Conservation (phyloP, 768 basidiomycete species). For the Favolaschia claudopus region DNA sequence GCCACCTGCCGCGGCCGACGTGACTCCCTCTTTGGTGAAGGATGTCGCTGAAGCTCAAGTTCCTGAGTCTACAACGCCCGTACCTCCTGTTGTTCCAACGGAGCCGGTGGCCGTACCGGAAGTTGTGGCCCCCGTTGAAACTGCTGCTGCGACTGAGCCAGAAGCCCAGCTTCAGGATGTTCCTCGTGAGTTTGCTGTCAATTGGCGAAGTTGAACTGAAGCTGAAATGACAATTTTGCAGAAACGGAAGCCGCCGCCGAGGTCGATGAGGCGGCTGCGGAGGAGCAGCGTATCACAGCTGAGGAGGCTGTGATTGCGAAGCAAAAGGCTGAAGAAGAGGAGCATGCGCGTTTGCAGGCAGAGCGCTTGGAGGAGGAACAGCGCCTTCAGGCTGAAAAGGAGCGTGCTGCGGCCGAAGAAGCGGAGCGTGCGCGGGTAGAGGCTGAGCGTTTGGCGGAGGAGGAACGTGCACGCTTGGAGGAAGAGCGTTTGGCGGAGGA, state of each 20-base stretch:
- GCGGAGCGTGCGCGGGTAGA: constrained; percentile 4
- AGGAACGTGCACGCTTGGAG: not conserved
- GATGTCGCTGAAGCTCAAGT: not conserved
- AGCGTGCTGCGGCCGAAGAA: constrained; percentile 6
- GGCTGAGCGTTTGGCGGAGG: not conserved
- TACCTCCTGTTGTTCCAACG: not conserved
- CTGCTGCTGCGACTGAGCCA: not conserved
- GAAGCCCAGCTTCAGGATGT: not conserved
- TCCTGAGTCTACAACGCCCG: not conserved
- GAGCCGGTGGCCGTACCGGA: not conserved
- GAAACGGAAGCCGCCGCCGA: no score
- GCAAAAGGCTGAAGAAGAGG: constrained; percentile 1
- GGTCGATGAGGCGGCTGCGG: no score
- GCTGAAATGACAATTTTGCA: no score
- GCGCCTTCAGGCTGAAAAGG: constrained; percentile 1
- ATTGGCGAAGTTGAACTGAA: no score
- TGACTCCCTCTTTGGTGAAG: not conserved
- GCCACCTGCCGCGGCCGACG: constrained; percentile 1
- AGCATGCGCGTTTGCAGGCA: not conserved
- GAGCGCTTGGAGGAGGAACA: constrained; percentile 1
- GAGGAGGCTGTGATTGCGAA: no score
- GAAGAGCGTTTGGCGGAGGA: not conserved
- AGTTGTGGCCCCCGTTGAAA: not conserved
- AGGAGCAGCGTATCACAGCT: not conserved
- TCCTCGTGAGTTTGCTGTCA: not conserved